Evolutionary conservation across 306 rosid genomes (phyloP), one percentile per base, ranked within the genome.

Genomic region (Mimosa pudica): DNA sequence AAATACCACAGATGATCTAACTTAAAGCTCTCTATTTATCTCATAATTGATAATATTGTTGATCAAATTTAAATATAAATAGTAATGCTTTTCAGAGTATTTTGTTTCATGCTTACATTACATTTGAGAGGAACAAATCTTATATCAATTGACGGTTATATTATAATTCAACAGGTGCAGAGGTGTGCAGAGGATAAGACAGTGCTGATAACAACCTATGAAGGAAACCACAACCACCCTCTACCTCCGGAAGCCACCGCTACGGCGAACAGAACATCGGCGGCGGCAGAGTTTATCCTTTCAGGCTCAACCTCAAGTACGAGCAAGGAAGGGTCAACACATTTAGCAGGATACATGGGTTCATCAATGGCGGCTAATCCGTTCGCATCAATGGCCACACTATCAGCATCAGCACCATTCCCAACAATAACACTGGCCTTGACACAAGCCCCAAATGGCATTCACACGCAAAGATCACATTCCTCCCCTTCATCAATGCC

Each of bases 181-280:
- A 86, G 93, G 75, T 79, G 88, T 55, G 93, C 83, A 1, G 86
- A 91, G 62, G 93, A 91, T 61, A 80, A 80, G 38, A 75, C 80
- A 7, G 80, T 89, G 51, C 74, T 91, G 64, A 79, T 75, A 66
- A 90, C 93, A 51, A 91, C 93, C 0, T 91, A 91, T 48, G 93
- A 91, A 85, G 93, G 93, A 0, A 83, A 85, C 9, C 97, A 91
- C 84, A 91, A 77, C 73, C 97, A 91, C 68, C 84, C 86, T 14
- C 87, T 88, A 6, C 97, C 93, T 20, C 87, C 88, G 3, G 83
- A 84, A 1, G 92, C 89, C 36, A 67, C 79, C 0, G 79, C 90
- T 33, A 89, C 86, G 88, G 88, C 90, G 8, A 82, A 42, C 0
- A 84, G 90, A 1, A 89, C 89, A 0, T 80, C 92, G 44, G 92